phyloP scores from a whole-genome alignment of 768 basidiomycete genomes.

The Clitopilus passeckerianus region DNA sequence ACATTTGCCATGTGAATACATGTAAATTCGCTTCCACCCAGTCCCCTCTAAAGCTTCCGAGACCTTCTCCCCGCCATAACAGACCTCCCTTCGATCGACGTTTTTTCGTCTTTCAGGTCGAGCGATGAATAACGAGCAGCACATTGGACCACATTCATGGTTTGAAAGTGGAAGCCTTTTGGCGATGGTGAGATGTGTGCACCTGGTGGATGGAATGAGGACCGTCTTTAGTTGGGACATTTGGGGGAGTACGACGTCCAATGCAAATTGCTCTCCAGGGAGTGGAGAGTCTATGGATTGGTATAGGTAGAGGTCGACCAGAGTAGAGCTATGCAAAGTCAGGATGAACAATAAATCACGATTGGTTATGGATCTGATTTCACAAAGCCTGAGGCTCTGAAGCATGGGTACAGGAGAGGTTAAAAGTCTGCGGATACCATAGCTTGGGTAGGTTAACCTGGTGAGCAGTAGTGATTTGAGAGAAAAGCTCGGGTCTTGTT shows the following conservation, averaged over 20 bases:
- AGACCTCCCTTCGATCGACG: not conserved
- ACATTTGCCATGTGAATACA: not conserved
- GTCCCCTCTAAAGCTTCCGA: not conserved
- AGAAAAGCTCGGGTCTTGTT: not conserved
- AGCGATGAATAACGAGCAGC: constrained; percentile 70
- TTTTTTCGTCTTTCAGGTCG: not conserved
- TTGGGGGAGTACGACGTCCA: not conserved
- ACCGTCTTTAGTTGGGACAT: constrained; percentile 87
- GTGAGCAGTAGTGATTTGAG: not conserved
- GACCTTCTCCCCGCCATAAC: not conserved
- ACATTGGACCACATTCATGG: constrained; percentile 98
- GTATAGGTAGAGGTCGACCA: not conserved
- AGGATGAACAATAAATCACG: not conserved
- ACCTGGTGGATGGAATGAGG: constrained; percentile 87
- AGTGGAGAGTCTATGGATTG: not conserved
- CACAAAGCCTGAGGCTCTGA: not conserved
- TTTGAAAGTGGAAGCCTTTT: constrained; percentile 96
- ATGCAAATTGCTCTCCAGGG: not conserved
- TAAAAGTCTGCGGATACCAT: not conserved
- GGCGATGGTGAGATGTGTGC: constrained; percentile 91
- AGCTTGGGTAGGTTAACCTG: not conserved
- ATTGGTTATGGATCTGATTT: not conserved
- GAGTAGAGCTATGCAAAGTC: not conserved
- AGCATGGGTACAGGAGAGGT: not conserved
- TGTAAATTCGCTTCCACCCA: not conserved